Evolutionary conservation across 495 filamentous ascomycete species (phyloP).

Genomic region (Xylaria longipes): DNA sequence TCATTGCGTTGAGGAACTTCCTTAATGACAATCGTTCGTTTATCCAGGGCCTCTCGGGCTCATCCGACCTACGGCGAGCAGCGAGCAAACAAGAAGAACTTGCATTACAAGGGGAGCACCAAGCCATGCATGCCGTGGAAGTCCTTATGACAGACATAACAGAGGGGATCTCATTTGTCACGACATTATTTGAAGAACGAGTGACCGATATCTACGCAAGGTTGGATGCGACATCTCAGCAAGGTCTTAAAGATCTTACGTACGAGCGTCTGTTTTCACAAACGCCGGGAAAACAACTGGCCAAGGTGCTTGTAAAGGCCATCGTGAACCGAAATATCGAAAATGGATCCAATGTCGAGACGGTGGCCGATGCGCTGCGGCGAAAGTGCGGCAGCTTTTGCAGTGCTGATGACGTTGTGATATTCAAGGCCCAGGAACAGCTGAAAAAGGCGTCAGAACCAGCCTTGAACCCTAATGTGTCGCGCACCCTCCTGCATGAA

Average conservation of each 20-base stretch:
- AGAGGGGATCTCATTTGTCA: conserved; percentile 93
- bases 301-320: conserved; percentile 94
- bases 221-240: conserved; percentile 70
- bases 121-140: conserved; percentile 84
- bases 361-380: conserved; percentile 88
- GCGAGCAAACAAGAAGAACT: conserved; percentile 86
- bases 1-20: conserved; percentile 79
- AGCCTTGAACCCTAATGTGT: conserved; percentile 72
- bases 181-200: conserved; percentile 90
- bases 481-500: conserved; percentile 84
- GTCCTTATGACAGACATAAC: conserved; percentile 83
- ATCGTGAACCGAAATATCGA: conserved; percentile 98
- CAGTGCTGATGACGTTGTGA: conserved; percentile 92
- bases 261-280: conserved; percentile 87
- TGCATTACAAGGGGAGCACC: conserved; percentile 89
- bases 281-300: conserved; percentile 81
- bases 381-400: conserved; percentile 95
- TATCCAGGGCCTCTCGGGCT: conserved; percentile 89
- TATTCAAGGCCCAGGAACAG: conserved; percentile 97
- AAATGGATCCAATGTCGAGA: conserved; percentile 94
- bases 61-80: conserved; percentile 74
- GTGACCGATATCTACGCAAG: conserved; percentile 86
- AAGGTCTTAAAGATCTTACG: conserved; percentile 75
- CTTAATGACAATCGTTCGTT: conserved; percentile 82
- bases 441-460: conserved; percentile 85